Percentiles rank a stretch among this genome's conserved stretches.
phyloP scores from a whole-genome alignment of 2,329 filamentous ascomycete species.

The Neofusicoccum cordaticola region DNA sequence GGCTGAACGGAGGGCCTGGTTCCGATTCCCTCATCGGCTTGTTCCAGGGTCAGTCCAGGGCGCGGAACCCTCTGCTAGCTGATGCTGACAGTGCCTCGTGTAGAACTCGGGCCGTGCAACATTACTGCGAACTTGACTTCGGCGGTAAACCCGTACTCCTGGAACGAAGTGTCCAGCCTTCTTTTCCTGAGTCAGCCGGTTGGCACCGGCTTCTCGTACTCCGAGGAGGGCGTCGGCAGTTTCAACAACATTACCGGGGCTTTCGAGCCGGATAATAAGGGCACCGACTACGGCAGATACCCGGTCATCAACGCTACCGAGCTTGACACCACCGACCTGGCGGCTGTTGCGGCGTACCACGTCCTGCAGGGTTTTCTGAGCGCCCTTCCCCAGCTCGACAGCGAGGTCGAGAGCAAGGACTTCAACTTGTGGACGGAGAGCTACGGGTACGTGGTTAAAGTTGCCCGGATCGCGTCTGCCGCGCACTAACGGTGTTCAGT shows the following conservation, averaged over 20 bases:
- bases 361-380: constrained; percentile 55
- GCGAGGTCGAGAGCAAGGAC: constrained; percentile 46
- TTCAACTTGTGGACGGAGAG: constrained; percentile 61
- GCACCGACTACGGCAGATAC: constrained; percentile 46
- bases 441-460: constrained; percentile 33
- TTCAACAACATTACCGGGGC: constrained; percentile 44
- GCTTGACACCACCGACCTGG: constrained; percentile 56
- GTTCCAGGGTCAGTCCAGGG: constrained; percentile 43
- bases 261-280: constrained; percentile 45
- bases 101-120: constrained; percentile 39
- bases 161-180: constrained; percentile 59
- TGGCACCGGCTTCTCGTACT: constrained; percentile 57
- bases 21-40: constrained; percentile 55
- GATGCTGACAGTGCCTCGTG: constrained; percentile 21
- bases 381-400: constrained; percentile 48
- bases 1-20: constrained; percentile 56
- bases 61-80: too few species aligned
- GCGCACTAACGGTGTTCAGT: constrained; percentile 30
- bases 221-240: constrained; percentile 15
- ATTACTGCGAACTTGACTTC: constrained; percentile 35
- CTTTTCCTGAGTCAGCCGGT: constrained; percentile 62
- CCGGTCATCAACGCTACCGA: constrained; percentile 50
- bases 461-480: too few species aligned
- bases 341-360: constrained; percentile 56
- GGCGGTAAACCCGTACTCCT: constrained; percentile 55